Evolutionary conservation across 345 rosid genomes (phyloP).

Genomic region (Leavenworthia alabamica): DNA sequence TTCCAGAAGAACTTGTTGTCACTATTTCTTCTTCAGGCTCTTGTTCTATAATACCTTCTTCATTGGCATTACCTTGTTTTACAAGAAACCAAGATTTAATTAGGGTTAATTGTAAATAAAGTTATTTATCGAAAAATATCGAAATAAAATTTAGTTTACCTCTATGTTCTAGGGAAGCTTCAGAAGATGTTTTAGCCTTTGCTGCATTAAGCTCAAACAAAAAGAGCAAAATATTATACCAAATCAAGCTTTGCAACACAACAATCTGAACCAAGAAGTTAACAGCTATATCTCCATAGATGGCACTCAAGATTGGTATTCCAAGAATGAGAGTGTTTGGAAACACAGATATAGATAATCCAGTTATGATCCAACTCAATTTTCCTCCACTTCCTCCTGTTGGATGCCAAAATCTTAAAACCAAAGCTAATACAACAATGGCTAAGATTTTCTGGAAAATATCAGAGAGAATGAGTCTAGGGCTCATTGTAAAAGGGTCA

Average conservation of each 20-base stretch:
- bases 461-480: constrained; percentile 53
- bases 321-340: constrained; percentile 89
- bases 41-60: constrained; percentile 37
- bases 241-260: constrained; percentile 67
- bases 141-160: constrained; percentile 35
- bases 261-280: constrained; percentile 63
- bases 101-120: background rate
- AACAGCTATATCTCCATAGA: constrained; percentile 61
- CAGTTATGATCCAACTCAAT: constrained; percentile 59
- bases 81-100: constrained; percentile 11
- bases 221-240: constrained; percentile 74
- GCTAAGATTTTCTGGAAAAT: constrained; percentile 61
- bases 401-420: constrained; percentile 43
- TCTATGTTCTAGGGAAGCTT: constrained; percentile 36
- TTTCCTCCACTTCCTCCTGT: constrained; percentile 34
- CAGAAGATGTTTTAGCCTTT: constrained; percentile 30
- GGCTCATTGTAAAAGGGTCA: constrained; percentile 75
- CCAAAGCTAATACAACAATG: constrained; percentile 29
- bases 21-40: constrained; percentile 41
- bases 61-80: constrained; percentile 22
- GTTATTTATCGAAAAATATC: background rate
- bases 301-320: constrained; percentile 63
- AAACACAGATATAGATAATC: constrained; percentile 60
- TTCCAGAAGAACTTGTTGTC: constrained; percentile 34
- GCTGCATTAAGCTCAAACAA: constrained; percentile 65